Percentiles rank a stretch among this genome's conserved stretches.
These are phyloP conservation scores for Aurantiochytrium sp. DNA, from an alignment of 108 stramenopile genomes.

Conservation along the genomic window DNA sequence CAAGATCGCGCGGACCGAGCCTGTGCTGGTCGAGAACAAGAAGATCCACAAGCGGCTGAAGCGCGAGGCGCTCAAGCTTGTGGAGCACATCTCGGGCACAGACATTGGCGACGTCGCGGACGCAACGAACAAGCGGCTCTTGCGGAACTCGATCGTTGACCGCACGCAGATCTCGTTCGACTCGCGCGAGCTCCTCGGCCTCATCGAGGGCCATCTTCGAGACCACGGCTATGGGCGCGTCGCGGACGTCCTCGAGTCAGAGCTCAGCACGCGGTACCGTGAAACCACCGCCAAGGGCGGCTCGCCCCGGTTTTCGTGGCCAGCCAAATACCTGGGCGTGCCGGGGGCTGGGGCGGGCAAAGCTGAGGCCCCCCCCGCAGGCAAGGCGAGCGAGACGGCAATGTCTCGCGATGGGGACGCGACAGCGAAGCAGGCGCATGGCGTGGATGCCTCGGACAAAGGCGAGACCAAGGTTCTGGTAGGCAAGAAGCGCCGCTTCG, in stretches of 20 bases:
- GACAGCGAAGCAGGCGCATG: too few relatives aligned
- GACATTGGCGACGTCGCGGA: slow-evolving; percentile 16
- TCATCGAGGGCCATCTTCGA: not conserved
- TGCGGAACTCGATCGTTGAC: slow-evolving; percentile 19
- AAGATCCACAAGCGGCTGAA: not conserved
- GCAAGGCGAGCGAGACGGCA: too few relatives aligned
- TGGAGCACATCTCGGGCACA: not conserved
- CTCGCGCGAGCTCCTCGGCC: slow-evolving; percentile 5
- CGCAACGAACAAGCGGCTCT: not conserved
- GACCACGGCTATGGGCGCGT: not conserved
- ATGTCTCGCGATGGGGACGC: too few relatives aligned
- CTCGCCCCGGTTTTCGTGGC: not conserved
- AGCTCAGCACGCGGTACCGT: not conserved
- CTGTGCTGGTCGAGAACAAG: slow-evolving; percentile 7
- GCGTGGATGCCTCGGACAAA: not conserved
- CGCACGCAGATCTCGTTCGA: slow-evolving; percentile 7
- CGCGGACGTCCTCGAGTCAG: not conserved
- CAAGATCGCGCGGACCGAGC: slow-evolving; percentile 16
- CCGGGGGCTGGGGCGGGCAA: too few relatives aligned
- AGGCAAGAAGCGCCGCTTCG: not conserved
- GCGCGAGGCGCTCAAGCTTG: slow-evolving; percentile 11
- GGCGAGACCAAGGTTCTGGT: not conserved
- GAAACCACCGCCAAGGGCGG: not conserved
- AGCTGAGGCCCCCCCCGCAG: too few relatives aligned
- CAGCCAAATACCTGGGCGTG: not conserved